Base-by-base conservation (phyloP, 2,329 filamentous ascomycete species). In the Sarocladiaceae sp. region DNA sequence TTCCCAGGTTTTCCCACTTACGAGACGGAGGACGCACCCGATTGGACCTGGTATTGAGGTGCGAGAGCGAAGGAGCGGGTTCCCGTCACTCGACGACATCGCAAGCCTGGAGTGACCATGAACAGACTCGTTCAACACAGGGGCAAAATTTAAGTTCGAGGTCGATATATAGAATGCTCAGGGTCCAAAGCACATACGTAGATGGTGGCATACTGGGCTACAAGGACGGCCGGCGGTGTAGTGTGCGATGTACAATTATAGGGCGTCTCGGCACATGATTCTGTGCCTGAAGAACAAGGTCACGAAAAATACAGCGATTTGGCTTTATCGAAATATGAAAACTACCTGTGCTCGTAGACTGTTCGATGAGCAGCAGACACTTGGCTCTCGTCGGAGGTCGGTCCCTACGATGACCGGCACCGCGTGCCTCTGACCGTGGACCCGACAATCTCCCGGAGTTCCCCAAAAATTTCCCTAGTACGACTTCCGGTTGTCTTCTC, bases 21-120 rank as follows among this genome's bases (percentile, higher is more conserved):
- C 77, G 1, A 71, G 88, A 64, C 79, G 89, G 64, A 76, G 77
- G 62, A 73, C 78, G 46, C 81, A 87, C 56, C 69, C 87, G 28
- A 79, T 92, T 50, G 91, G 91, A 0, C 90, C 90, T 3, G 91
- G 92, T 12, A 83, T 97, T 57, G 91, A 96, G 68, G 78, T 92
- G 58, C 78, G 84, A 62, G 83, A 92, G 52, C 79, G 84, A 63
- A 80, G 83, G 39, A 72, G 80, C 54, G 77, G 76, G 65, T 71
- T 78, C 35, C 72, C 76, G 61, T 78, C 80, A 59, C 62, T 93
- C 62, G 75, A 83, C 54, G 83, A 87, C 62, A 77, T 87, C 59
- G 80, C 87, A 15, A 82, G 83, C 57, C 63, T 90, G 69, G 87
- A 93, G 72, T 88, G 71, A 58, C 39, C 15, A 15, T 23, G 26